Conservation (phyloP, 1,139 yeast species). For the Kodamaea fungicola region DNA sequence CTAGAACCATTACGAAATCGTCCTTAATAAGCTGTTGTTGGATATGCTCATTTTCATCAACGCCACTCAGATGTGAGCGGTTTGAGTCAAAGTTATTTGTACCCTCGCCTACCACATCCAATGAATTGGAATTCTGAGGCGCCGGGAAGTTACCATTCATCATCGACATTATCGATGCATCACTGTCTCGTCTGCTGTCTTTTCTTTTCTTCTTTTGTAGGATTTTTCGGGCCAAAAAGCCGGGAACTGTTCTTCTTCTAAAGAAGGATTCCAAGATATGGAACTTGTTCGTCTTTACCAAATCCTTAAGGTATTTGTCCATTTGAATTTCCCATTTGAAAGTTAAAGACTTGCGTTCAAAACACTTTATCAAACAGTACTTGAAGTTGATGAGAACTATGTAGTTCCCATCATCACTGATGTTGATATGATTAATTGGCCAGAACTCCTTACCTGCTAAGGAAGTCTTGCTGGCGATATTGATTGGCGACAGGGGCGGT, state of each 20-base stretch:
- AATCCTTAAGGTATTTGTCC: slow-evolving; percentile 18
- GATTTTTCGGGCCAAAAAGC: slow-evolving; percentile 45
- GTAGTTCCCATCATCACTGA: slow-evolving; percentile 59
- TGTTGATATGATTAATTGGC: slow-evolving; percentile 63
- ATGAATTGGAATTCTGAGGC: slow-evolving; percentile 11
- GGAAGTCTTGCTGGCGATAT: slow-evolving; percentile 39
- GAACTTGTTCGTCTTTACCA: slow-evolving; percentile 22
- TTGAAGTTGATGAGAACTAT: slow-evolving; percentile 55
- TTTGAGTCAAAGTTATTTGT: slow-evolving; percentile 2
- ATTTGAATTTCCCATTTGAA: slow-evolving; percentile 50
- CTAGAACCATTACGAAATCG: slow-evolving; percentile 34
- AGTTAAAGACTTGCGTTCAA: slow-evolving; percentile 49
- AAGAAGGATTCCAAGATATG: slow-evolving; percentile 57
- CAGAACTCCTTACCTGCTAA: slow-evolving; percentile 44
- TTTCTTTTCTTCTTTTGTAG: slow-evolving; percentile 26
- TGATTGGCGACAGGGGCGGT: slow-evolving; percentile 27
- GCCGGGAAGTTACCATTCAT: slow-evolving; percentile 39
- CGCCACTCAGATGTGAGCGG: slow-evolving; percentile 2
- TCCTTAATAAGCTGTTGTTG: slow-evolving; percentile 16
- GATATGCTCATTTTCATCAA: slow-evolving; percentile 4
- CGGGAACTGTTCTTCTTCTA: slow-evolving; percentile 52
- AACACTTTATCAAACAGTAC: slow-evolving; percentile 52
- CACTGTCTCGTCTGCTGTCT: slow-evolving; percentile 22
- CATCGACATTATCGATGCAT: slow-evolving; percentile 15
- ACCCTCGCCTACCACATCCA: slow-evolving; percentile 7